Conservation (phyloP, 768 basidiomycete genomes). For the Trametes coccinea region DNA sequence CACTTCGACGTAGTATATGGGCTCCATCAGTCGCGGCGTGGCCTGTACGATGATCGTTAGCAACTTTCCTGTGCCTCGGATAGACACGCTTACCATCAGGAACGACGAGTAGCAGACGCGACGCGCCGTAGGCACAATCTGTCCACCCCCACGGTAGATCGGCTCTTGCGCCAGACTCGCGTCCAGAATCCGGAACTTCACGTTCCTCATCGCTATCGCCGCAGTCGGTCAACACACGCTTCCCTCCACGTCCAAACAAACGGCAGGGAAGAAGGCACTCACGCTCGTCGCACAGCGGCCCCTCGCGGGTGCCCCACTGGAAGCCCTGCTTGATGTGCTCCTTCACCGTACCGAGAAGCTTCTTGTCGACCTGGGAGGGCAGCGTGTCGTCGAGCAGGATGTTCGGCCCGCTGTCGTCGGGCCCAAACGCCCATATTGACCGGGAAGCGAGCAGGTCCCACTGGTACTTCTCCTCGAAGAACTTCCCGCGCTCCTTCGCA, state of each 20-base stretch:
- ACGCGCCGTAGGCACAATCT: conserved; percentile 98
- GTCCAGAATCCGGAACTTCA: conserved; percentile 95
- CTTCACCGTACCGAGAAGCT: conserved; percentile 82
- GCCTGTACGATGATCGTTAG: conserved; percentile 52
- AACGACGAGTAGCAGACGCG: conserved; percentile 99
- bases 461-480: conserved; percentile 96
- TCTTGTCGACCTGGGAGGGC: conserved; percentile 94
- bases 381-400: conserved; percentile 93
- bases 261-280: conserved; percentile 41
- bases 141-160: conserved; percentile 97
- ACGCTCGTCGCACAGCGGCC: conserved; percentile 98
- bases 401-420: conserved; percentile 93
- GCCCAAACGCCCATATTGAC: conserved; percentile 99
- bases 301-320: conserved; percentile 98
- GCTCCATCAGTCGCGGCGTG: conserved; percentile 93
- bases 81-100: conserved; percentile 73
- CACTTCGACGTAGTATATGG: conserved; percentile 99
- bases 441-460: conserved; percentile 98
- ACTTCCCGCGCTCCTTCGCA: conserved; percentile 90
- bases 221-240: neutral
- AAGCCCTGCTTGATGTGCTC: conserved; percentile 99
- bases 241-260: neutral
- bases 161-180: conserved; percentile 92
- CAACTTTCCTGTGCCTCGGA: neutral
- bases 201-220: conserved; percentile 88